A percentile compares a stretch with the other conserved stretches of the same genome.
phyloP scores from a whole-genome alignment of 2,329 filamentous ascomycete species.

The Trichoderma sp. region DNA sequence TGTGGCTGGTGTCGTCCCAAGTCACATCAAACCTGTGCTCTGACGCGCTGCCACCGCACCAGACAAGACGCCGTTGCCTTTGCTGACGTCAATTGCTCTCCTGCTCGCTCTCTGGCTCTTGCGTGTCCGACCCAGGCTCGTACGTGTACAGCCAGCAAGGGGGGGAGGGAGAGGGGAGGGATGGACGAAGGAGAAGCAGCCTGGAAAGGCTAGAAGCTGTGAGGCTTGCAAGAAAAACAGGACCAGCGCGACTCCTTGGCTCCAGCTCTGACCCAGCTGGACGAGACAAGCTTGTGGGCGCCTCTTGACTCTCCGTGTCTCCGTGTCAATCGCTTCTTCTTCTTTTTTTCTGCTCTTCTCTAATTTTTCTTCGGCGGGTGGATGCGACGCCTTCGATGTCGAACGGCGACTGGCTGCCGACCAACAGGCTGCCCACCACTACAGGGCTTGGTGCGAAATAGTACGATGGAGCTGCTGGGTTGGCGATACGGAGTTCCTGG shows the following conservation, averaged over 20 bases:
- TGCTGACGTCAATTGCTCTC: constrained; percentile 27
- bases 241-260: too few species aligned
- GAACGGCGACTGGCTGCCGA: neutral
- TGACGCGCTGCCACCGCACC: constrained; percentile 9
- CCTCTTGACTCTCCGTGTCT: too few species aligned
- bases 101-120: neutral
- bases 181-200: neutral
- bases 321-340: neutral
- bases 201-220: neutral
- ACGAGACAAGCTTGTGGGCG: neutral
- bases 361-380: neutral
- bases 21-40: constrained; percentile 21
- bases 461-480: constrained; percentile 12
- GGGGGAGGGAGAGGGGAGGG: neutral
- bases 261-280: constrained; percentile 1
- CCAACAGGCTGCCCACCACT: constrained; percentile 21
- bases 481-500: constrained; percentile 24
- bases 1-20: constrained; percentile 24
- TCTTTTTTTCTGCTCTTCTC: neutral
- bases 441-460: constrained; percentile 18
- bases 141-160: constrained; percentile 4
- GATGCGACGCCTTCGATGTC: constrained; percentile 4
- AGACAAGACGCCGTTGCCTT: neutral
- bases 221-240: too few species aligned
- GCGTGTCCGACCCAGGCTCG: neutral